phyloP scores from a whole-genome alignment of 2,329 filamentous ascomycete genomes.

The Claviceps monticola region DNA sequence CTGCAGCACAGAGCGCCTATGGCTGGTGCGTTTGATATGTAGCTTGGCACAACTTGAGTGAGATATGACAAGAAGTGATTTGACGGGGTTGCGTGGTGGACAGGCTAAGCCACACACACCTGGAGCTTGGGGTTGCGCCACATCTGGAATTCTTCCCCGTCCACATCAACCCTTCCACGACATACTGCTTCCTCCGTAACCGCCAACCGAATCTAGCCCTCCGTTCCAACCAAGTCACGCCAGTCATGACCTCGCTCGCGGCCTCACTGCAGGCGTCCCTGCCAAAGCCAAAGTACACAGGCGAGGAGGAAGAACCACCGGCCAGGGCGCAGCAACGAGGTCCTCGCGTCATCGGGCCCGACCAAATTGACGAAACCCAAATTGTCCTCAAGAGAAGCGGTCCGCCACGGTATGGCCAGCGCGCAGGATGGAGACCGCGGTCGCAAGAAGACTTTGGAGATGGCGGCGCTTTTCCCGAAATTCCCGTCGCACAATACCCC shows the following conservation, averaged over 20 bases:
- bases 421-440: conserved; percentile 81
- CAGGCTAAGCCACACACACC: conserved; percentile 14
- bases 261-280: conserved; percentile 65
- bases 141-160: conserved; percentile 21
- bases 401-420: conserved; percentile 76
- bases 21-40: no score
- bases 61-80: no score
- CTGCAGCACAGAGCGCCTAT: no score
- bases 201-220: conserved; percentile 9
- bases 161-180: conserved; percentile 1
- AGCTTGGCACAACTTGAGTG: no score
- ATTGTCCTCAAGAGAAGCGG: conserved; percentile 72
- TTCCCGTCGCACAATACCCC: conserved; percentile 88
- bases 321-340: conserved; percentile 60
- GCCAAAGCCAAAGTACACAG: conserved; percentile 82
- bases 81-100: neutral
- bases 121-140: conserved; percentile 7
- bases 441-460: conserved; percentile 85
- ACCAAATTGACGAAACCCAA: conserved; percentile 72
- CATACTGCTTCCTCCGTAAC: conserved; percentile 6
- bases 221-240: conserved; percentile 4
- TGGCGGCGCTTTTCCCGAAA: conserved; percentile 90
- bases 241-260: conserved; percentile 49
- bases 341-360: conserved; percentile 67
- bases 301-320: conserved; percentile 72